Percentiles rank a stretch among this genome's conserved stretches.
phyloP scores from a whole-genome alignment of 257 asterid genomes.

The Mitragyna speciosa region DNA sequence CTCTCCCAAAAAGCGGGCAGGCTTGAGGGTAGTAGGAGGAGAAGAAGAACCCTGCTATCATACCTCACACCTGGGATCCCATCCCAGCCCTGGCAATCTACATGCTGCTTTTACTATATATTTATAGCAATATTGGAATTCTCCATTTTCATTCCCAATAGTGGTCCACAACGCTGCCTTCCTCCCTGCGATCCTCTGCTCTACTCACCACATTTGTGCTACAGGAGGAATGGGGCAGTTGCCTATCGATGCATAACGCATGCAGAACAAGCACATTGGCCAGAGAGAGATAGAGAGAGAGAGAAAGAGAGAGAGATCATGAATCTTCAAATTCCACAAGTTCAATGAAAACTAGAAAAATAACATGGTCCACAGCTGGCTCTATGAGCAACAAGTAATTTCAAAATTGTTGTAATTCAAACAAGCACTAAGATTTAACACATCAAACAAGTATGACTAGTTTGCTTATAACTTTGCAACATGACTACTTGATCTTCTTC shows the following conservation, averaged over 20 bases:
- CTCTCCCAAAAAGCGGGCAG: conserved; percentile 22
- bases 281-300: neutral
- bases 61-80: conserved; percentile 25
- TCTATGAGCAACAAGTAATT: neutral
- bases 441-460: neutral
- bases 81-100: conserved; percentile 29
- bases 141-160: conserved; percentile 37
- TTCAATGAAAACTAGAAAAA: neutral
- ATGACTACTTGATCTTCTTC: conserved; percentile 67
- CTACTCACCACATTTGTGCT: conserved; percentile 32
- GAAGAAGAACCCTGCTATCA: neutral
- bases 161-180: conserved; percentile 39
- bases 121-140: conserved; percentile 35
- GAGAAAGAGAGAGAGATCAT: too few species aligned
- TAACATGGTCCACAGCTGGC: conserved; percentile 3
- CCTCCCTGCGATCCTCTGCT: conserved; percentile 25
- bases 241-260: neutral
- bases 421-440: neutral
- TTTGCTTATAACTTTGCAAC: neutral
- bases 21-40: conserved; percentile 4
- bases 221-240: conserved; percentile 25
- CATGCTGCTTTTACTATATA: conserved; percentile 23
- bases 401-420: neutral
- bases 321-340: neutral
- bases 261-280: neutral